Base-by-base conservation (phyloP, 1,284 basidiomycete species). In the Trichosporon ovoides region DNA sequence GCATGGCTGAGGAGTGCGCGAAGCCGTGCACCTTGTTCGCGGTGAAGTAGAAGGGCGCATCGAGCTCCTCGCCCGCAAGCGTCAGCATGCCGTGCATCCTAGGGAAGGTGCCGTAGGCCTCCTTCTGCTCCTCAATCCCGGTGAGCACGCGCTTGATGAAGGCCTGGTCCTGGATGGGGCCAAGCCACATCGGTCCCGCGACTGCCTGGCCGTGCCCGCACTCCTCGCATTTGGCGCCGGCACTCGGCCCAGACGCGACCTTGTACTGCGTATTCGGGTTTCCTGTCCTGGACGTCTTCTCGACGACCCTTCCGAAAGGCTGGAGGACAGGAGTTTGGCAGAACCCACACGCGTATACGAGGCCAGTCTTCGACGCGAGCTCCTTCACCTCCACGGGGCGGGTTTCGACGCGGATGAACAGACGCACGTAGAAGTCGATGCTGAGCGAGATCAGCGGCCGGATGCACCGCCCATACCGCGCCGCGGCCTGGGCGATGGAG, bases 101-200 rank as follows among this genome's bases (percentile, higher is more conserved):
- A 0, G 83, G 68, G 24, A 83, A 81, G 0, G 96, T 98, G 20
- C 86, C 86, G 71, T 95, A 96, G 60, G 85, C 83, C 14, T 69
- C 76, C 63, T 88, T 83, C 50, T 73, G 67, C 14, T 61, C 60
- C 10, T 79, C 73, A 7, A 96, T 79, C 66, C 91, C 87, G 28
- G 83, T 78, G n/a, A 98, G 79, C 9, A 95, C 84, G 61, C 84
- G 83, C 11, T 78, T 72, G 28, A 91, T 83, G 68, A 98, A 99
- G 0, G 79, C 80, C 1, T 79, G 70, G 70, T 94, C 84, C 69
- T 98, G 95, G 20, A 99, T 78, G 0, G 87, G 83, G 1, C 88
- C 94, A 13, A 89, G 85, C 95, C 95, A 98, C 89, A 98, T 94
- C 0, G 95, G 95, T 0, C 95, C 95, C 19, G 89, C 91, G 28